These are phyloP conservation scores for Pholiota adiposa DNA, from an alignment of 1,284 basidiomycete species.

Conservation along the genomic window DNA sequence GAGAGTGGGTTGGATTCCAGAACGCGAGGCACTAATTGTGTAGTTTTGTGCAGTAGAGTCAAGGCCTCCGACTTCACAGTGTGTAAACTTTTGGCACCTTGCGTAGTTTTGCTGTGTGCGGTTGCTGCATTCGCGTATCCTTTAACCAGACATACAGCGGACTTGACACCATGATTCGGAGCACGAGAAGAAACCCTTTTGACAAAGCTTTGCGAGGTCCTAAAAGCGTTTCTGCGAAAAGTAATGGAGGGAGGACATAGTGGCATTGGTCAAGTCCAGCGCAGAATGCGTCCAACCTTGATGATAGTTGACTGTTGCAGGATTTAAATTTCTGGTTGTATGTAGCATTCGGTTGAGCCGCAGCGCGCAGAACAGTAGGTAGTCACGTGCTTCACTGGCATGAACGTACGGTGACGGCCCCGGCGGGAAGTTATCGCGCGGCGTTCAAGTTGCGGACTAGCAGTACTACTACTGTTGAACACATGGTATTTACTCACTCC, in stretches of 20 bases:
- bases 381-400: too few relatives aligned
- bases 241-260: conserved; percentile 11
- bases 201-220: conserved; percentile 1
- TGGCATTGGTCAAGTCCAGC: conserved; percentile 13
- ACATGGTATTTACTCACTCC: too few relatives aligned
- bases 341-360: too few relatives aligned
- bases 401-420: too few relatives aligned
- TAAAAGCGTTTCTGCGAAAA: not conserved
- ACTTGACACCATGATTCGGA: not conserved
- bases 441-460: too few relatives aligned
- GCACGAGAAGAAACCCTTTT: not conserved
- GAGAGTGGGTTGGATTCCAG: conserved; percentile 17
- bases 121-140: conserved; percentile 13
- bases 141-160: not conserved
- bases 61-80: conserved; percentile 24
- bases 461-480: too few relatives aligned
- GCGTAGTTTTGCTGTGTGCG: not conserved
- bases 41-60: conserved; percentile 33
- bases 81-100: not conserved
- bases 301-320: not conserved
- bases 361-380: too few relatives aligned
- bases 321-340: too few relatives aligned
- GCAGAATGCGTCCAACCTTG: not conserved
- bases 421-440: too few relatives aligned
- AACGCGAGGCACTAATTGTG: conserved; percentile 28